phyloP scores from a whole-genome alignment of 768 basidiomycete species.

The Leccinum longicurvipes region DNA sequence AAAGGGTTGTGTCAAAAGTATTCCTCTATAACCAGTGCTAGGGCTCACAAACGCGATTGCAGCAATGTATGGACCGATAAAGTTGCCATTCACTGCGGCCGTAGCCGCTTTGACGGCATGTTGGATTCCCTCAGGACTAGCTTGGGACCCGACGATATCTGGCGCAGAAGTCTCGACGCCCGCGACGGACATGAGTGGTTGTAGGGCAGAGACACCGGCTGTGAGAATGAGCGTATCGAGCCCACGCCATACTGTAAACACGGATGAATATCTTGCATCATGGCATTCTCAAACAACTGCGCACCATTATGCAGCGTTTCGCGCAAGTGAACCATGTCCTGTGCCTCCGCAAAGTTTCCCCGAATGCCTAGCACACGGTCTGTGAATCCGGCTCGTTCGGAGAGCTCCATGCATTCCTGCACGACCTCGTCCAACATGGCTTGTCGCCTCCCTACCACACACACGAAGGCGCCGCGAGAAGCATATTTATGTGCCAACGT shows the following conservation, averaged over 20 bases:
- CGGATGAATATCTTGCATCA: not conserved
- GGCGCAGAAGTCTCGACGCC: constrained; percentile 41
- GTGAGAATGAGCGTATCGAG: constrained; percentile 79
- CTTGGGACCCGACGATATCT: constrained; percentile 34
- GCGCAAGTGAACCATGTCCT: constrained; percentile 65
- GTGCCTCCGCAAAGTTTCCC: constrained; percentile 63
- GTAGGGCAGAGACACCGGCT: constrained; percentile 82
- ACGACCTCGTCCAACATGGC: constrained; percentile 55
- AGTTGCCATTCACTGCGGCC: constrained; percentile 62
- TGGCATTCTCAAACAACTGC: not conserved
- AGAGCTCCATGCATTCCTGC: constrained; percentile 48
- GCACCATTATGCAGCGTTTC: constrained; percentile 51
- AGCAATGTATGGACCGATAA: constrained; percentile 63
- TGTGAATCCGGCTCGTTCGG: constrained; percentile 15
- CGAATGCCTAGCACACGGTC: constrained; percentile 45
- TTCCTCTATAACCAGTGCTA: not conserved
- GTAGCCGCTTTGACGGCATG: constrained; percentile 53
- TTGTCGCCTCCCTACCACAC: constrained; percentile 66
- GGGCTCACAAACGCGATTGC: constrained; percentile 67
- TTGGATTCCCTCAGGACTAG: constrained; percentile 55
- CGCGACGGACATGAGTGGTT: constrained; percentile 69
- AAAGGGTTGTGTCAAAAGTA: not conserved
- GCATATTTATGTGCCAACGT: constrained; percentile 70
- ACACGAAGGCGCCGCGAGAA: constrained; percentile 68
- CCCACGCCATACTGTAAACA: constrained; percentile 65